phyloP scores from a whole-genome alignment of 1,284 basidiomycete genomes.

The Wallemia ichthyophaga region DNA sequence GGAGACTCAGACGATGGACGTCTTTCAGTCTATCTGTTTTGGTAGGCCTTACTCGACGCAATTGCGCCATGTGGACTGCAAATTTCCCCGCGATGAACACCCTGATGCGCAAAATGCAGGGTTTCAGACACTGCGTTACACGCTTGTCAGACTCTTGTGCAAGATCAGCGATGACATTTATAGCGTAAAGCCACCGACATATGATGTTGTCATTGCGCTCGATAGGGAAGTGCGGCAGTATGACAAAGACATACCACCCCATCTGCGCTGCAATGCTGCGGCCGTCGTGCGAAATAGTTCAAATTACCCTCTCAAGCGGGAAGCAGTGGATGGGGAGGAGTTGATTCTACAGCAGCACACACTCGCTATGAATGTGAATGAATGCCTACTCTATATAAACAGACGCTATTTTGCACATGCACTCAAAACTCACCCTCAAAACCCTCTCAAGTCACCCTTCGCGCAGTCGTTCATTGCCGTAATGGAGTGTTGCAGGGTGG shows the following conservation, averaged over 20 bases:
- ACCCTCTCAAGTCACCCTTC: conserved; percentile 21
- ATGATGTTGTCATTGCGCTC: neutral
- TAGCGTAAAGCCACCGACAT: neutral
- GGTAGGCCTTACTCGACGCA: conserved; percentile 6
- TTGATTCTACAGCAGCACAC: conserved; percentile 2
- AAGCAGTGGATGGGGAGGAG: neutral
- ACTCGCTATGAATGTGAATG: conserved; percentile 9
- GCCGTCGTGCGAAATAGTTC: neutral
- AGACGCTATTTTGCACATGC: conserved; percentile 24
- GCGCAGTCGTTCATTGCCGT: conserved; percentile 21
- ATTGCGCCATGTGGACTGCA: conserved; percentile 4
- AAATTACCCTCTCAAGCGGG: neutral
- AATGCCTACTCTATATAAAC: conserved; percentile 22
- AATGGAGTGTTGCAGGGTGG: conserved; percentile 18
- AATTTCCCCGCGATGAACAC: conserved; percentile 4
- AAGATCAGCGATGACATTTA: conserved; percentile 2
- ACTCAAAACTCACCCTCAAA: conserved; percentile 17
- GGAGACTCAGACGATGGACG: conserved; percentile 10
- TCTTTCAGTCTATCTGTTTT: conserved; percentile 12
- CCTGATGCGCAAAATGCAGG: neutral
- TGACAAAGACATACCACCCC: neutral
- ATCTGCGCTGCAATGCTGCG: neutral
- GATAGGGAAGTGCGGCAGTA: neutral
- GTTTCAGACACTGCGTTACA: conserved; percentile 8
- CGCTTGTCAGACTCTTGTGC: conserved; percentile 3